Evolutionary conservation across 257 asterid genomes (phyloP), one percentile per base, ranked within the genome.

Genomic region (Solanum chiquidenum): DNA sequence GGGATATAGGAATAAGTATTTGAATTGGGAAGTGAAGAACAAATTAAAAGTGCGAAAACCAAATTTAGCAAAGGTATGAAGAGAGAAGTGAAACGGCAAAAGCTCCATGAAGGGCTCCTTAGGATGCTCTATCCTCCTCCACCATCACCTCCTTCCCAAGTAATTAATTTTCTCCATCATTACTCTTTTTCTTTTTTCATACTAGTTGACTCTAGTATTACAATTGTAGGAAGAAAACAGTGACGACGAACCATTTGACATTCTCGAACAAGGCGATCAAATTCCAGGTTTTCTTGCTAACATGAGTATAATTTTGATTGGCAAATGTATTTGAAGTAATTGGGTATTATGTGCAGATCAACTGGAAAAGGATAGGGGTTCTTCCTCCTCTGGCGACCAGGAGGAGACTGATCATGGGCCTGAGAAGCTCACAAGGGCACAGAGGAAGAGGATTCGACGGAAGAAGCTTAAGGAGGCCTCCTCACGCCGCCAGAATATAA

Each of bases 111-210:
- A 8, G 91, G 93, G 84, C 95, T 95, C 69, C 92, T 95, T 68
- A 88, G 90, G 85, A 89, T 89, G 93, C 93, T 95, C 46, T 94
- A 95, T 94, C 98, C 98, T 84, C 92, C 98, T 25, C 95, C 94
- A 31, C 89, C 96, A 18, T 83, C 92, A 3, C 89, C 92, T 37
- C 91, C 91, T 82, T 84, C n/a, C 69, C 90, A 87, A 44, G 94
- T 91, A 72, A 21, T 21, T 18, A 27, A 40, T 58, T 62, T 9
- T 37, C 76, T 77, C 66, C 40, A 4, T 75, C 31, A 11, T 33
- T 31, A 5, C 16, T 10, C 13, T 55, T 44, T 87, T 40, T 6
- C 5, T 76, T 76, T 68, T 16, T 27, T 13, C 38, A 29, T 16
- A 71, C 1, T 76, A 31, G 0, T 76, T 40, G 12, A 40, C 60